Percentiles rank a stretch among this genome's conserved stretches.
These are phyloP conservation scores for Salix arbutifolia DNA, from an alignment of 345 rosid species.

Conservation along the genomic window DNA sequence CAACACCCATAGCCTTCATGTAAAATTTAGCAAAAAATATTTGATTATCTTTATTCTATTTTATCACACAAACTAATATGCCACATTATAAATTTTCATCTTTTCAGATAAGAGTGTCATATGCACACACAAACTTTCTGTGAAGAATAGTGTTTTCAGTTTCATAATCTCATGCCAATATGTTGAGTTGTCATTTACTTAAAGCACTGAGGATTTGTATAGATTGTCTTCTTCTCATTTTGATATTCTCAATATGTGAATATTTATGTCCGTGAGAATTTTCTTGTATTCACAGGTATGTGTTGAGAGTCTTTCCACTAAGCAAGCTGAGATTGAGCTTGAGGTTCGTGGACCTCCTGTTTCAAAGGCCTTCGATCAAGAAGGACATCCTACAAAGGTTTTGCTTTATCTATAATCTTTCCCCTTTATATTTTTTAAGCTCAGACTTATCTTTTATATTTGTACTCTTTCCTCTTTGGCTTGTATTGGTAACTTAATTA, in stretches of 20 bases:
- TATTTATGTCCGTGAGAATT: conserved; percentile 2
- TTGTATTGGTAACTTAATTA: neutral
- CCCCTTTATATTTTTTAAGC: conserved; percentile 7
- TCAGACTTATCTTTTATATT: conserved; percentile 4
- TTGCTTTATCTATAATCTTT: conserved; percentile 17
- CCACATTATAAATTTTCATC: neutral
- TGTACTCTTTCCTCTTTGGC: neutral
- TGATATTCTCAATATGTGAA: neutral
- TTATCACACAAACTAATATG: neutral
- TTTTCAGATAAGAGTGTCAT: neutral
- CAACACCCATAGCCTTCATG: neutral
- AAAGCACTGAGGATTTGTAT: no score
- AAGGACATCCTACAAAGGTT: conserved; percentile 95
- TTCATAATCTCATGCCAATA: neutral
- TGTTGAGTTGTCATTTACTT: neutral
- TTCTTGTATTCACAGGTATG: conserved; percentile 47
- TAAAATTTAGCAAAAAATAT: no score
- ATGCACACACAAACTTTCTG: neutral
- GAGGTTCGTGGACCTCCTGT: conserved; percentile 95
- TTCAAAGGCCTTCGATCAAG: conserved; percentile 80
- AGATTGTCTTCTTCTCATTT: no score
- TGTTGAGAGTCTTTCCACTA: conserved; percentile 55
- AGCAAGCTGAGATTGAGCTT: conserved; percentile 71
- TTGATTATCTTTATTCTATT: neutral
- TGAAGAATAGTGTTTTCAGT: neutral